phyloP scores from a whole-genome alignment of 2,329 filamentous ascomycete species.

The Colletotrichum theobromicola region DNA sequence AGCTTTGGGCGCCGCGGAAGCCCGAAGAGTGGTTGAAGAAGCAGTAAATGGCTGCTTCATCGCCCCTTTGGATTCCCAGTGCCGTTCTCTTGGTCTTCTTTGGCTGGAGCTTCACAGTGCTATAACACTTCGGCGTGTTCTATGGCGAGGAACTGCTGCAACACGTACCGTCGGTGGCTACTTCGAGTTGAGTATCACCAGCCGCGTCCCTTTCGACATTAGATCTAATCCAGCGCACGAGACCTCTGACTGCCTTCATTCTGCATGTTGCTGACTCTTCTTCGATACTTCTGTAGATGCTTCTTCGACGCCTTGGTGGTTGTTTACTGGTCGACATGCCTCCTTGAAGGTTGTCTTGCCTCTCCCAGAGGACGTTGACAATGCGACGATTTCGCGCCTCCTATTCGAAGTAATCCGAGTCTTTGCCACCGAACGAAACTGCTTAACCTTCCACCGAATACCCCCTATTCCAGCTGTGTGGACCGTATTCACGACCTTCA shows the following conservation, averaged over 20 bases:
- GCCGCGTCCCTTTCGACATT: neutral
- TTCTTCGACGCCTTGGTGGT: neutral
- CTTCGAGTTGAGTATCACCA: neutral
- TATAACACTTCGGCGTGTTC: neutral
- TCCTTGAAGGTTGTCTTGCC: neutral
- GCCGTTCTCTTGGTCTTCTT: neutral
- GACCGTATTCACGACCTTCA: neutral
- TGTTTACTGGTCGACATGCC: neutral
- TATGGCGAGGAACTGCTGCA: neutral
- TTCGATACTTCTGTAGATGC: neutral
- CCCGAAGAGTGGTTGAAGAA: neutral
- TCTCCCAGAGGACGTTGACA: neutral
- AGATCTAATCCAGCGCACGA: rapidly evolving
- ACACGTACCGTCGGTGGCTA: neutral
- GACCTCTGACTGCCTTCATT: neutral
- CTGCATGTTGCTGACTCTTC: neutral
- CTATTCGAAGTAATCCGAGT: neutral
- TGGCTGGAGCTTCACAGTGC: neutral
- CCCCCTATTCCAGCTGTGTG: neutral
- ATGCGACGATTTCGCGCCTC: neutral
- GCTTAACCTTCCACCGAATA: neutral
- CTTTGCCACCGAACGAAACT: neutral
- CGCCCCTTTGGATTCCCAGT: neutral
- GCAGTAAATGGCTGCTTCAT: neutral
- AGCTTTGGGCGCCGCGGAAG: neutral